A percentile compares a stretch with the other conserved stretches of the same genome.
These are phyloP conservation scores for Nigrospora osmanthi DNA, from an alignment of 2,329 filamentous ascomycete species.

Conservation along the genomic window DNA sequence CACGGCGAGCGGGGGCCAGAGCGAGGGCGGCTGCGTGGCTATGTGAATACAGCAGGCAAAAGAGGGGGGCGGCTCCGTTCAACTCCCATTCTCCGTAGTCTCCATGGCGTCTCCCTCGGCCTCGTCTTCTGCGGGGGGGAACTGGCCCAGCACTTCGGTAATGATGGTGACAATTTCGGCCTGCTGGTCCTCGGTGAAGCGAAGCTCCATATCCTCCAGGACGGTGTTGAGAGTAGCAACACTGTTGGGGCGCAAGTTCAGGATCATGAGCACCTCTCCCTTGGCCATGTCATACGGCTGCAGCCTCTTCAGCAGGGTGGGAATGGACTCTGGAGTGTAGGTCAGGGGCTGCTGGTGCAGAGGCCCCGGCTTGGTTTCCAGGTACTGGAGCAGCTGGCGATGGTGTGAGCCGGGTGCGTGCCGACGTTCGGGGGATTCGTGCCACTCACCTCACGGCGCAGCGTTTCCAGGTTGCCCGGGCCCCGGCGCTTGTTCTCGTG, in stretches of 20 bases:
- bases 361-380: constrained; percentile 46
- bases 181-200: constrained; percentile 53
- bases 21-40: constrained; percentile 33
- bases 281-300: constrained; percentile 55
- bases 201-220: constrained; percentile 56
- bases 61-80: background rate
- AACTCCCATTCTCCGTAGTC: constrained; percentile 13
- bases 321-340: constrained; percentile 45
- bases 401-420: background rate
- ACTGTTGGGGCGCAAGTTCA: constrained; percentile 55
- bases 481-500: constrained; percentile 41
- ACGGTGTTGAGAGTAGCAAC: constrained; percentile 52
- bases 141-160: constrained; percentile 48
- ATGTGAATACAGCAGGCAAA: background rate
- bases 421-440: too few relatives aligned
- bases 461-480: constrained; percentile 50
- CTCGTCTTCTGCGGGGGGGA: constrained; percentile 26
- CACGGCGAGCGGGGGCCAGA: constrained; percentile 40
- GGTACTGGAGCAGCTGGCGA: constrained; percentile 51
- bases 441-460: constrained; percentile 53
- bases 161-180: constrained; percentile 49
- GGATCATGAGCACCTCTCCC: constrained; percentile 60
- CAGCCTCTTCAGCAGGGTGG: constrained; percentile 45
- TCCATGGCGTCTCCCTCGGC: constrained; percentile 29
- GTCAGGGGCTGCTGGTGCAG: constrained; percentile 45